phyloP scores from a whole-genome alignment of 768 basidiomycete genomes.

The Hericium coralloides region DNA sequence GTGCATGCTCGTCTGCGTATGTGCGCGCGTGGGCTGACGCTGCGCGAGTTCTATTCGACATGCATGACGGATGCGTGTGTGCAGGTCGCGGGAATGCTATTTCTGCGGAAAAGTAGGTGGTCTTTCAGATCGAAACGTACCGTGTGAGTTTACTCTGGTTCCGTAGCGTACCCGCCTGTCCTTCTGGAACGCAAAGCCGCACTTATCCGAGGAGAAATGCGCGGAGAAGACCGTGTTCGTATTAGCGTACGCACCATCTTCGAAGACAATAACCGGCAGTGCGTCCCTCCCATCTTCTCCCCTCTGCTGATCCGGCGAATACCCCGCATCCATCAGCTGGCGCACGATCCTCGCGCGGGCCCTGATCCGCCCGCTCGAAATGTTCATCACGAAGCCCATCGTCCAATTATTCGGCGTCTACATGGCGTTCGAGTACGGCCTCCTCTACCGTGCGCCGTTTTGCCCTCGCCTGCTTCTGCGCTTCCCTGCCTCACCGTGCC shows the following conservation, averaged over 20 bases:
- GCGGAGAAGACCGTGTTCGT: conserved; percentile 33
- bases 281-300: conserved; percentile 15
- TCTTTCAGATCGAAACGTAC: too few relatives aligned
- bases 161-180: conserved; percentile 21
- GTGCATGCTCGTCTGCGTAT: not conserved
- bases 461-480: not conserved
- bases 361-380: conserved; percentile 55
- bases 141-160: too few relatives aligned
- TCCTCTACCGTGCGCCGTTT: conserved; percentile 7
- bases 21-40: not conserved
- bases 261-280: conserved; percentile 36
- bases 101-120: conserved; percentile 52
- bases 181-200: conserved; percentile 43
- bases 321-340: conserved; percentile 31
- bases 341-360: conserved; percentile 40
- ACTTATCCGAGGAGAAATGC: conserved; percentile 33
- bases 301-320: not conserved
- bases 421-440: conserved; percentile 58
- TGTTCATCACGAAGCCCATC: conserved; percentile 56
- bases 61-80: conserved; percentile 41
- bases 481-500: not conserved
- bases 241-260: conserved; percentile 38
- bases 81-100: conserved; percentile 47
- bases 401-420: conserved; percentile 60
- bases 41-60: not conserved